phyloP scores from a whole-genome alignment of 176 grass and related monocot species.

The Otatea glauca region DNA sequence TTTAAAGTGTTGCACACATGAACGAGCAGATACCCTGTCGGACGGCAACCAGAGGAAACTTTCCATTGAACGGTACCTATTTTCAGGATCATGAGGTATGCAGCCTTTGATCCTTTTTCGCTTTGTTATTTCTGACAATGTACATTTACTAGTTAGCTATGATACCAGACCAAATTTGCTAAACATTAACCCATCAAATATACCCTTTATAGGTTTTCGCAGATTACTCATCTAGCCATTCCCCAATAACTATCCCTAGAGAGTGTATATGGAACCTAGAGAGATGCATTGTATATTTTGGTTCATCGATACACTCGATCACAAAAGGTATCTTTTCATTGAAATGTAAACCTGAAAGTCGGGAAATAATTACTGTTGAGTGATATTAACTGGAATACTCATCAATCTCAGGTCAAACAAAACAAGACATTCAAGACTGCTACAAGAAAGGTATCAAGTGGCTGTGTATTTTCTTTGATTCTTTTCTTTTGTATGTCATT shows the following conservation, averaged over 20 bases:
- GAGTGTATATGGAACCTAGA: constrained; percentile 51
- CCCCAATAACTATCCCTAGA: constrained; percentile 62
- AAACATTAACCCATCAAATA: constrained; percentile 23
- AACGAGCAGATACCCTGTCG: constrained; percentile 83
- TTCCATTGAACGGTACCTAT: constrained; percentile 95
- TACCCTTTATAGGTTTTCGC: constrained; percentile 81
- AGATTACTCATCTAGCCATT: constrained; percentile 64
- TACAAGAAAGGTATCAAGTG: constrained; percentile 70
- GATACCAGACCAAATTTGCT: constrained; percentile 20
- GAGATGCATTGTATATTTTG: constrained; percentile 67
- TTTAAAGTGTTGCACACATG: constrained; percentile 12
- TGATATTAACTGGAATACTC: constrained; percentile 33
- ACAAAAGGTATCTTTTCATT: constrained; percentile 62
- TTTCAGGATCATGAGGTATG: constrained; percentile 89
- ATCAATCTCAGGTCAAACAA: constrained; percentile 64
- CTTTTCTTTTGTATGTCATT: background rate
- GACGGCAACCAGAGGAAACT: constrained; percentile 82
- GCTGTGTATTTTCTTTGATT: background rate
- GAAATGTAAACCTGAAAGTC: constrained; percentile 10
- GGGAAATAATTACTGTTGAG: constrained; percentile 24
- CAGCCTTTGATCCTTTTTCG: background rate
- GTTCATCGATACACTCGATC: constrained; percentile 74
- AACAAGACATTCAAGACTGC: constrained; percentile 64
- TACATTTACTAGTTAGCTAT: background rate
- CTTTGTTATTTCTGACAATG: background rate